Percentiles rank a stretch among this genome's conserved stretches.
Conservation (phyloP, 1,284 basidiomycete genomes). For the Cryptococcus sp. region DNA sequence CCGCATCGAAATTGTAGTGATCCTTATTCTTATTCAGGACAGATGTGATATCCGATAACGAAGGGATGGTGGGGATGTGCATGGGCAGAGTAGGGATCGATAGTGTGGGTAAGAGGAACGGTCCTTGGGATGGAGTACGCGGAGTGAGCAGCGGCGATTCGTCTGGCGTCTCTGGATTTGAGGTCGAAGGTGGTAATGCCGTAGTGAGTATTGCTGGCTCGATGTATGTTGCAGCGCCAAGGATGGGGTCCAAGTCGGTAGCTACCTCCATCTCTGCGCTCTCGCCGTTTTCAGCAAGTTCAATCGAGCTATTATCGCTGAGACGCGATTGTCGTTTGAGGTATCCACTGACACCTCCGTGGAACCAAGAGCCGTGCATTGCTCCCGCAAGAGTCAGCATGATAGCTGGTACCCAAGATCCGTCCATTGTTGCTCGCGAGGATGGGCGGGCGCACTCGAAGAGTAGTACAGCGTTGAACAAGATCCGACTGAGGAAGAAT, state of each 20-base stretch:
- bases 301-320: not conserved
- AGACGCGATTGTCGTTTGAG: conserved; percentile 45
- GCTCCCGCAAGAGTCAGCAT: conserved; percentile 58
- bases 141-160: conserved; percentile 49
- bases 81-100: conserved; percentile 14
- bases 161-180: conserved; percentile 32
- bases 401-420: conserved; percentile 54
- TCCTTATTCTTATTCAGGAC: conserved; percentile 12
- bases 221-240: not conserved
- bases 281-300: not conserved
- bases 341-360: conserved; percentile 60
- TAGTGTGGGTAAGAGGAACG: conserved; percentile 21
- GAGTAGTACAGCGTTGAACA: conserved; percentile 57
- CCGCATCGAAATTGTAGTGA: conserved; percentile 1
- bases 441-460: conserved; percentile 50
- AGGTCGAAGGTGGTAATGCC: not conserved
- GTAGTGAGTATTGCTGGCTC: conserved; percentile 6
- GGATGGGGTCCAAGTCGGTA: not conserved
- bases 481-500: conserved; percentile 63
- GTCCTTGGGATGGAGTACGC: conserved; percentile 34
- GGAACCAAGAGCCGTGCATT: conserved; percentile 63
- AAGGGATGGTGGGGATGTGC: conserved; percentile 13
- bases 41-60: conserved; percentile 17
- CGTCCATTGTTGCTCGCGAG: conserved; percentile 43
- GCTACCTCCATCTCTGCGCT: not conserved